Base-by-base conservation (phyloP, 2,329 filamentous ascomycete species). In the Domatiomyces catenatus region DNA sequence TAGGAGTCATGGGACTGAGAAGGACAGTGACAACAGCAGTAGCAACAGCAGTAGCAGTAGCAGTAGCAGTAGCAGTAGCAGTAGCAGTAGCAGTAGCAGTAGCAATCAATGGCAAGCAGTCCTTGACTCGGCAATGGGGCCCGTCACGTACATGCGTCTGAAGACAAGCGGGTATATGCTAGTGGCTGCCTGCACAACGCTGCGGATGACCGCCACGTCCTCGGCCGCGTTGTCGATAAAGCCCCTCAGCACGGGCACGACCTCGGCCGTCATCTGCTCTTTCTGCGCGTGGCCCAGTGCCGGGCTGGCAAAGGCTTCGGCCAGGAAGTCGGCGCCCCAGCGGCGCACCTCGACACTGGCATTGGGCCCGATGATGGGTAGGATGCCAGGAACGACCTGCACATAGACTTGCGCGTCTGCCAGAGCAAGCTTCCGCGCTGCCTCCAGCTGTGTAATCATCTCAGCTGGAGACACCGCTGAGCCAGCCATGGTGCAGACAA, bases 291-390 rank as follows among this genome's bases (percentile, higher is more conserved):
- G 73, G 18, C 82, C 72, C 60, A 96, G 75, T 19, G 84, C 80
- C n/a, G 93, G 92, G 53, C 86, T 93, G 51, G 92, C 84, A 69
- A 98, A 96, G 2, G 89, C 88, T 71, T 98, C 92, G 51, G 90
- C 88, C 44, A 98, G 74, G 64, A 98, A 98, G 54, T 95, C 89
- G 56, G 89, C 83, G 22, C 90, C 92, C 92, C 92, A 98, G 83
- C 89, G 75, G 67, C 88, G 84, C 61, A 96, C 72, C 67, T 94
- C 86, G 51, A 94, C 69, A 54, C 79, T 76, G 56, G 86, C 77
- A 57, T 76, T 75, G 48, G 84, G 79, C 54, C 83, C 81, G 67
- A 95, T 85, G 61, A 96, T 89, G 50, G 89, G 88, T n/a, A 96
- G 72, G 56, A 96, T 87, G 46, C 87, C 88, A 63, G 86, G 85